Evolutionary conservation across 306 rosid genomes (phyloP), one percentile per base, ranked within the genome.

Genomic region (Trifolium fragiferum): DNA sequence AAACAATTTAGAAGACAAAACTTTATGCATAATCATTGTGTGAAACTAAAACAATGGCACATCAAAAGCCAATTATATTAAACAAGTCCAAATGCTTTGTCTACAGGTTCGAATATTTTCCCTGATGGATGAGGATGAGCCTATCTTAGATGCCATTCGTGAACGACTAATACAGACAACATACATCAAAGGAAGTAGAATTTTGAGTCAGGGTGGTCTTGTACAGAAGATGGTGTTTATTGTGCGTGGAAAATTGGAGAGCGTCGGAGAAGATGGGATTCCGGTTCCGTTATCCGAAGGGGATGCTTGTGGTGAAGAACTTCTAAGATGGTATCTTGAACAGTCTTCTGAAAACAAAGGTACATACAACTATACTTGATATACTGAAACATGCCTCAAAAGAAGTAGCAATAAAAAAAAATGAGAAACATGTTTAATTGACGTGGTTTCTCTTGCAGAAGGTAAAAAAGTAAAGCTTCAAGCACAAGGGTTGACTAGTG

Each of bases 301-400:
- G 30, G 97, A 93, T 78, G 93, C 85, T 16, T 93, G 97, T 37
- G 97, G 98, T 7, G 98, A 93, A 82, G 98, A 93, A 64, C 95
- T 90, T 77, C 90, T 93, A 51, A 79, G 65, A 64, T 37, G 50
- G 69, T 64, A 64, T 37, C 69, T 64, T 16, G 97, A 91, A 80
- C 90, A 88, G 80, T 89, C 90, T 80, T 88, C 96, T 3, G 85
- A 83, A 61, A 86, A 80, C 86, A 88, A 21, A 88, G 96, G 97
- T 92, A 85, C 25, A 23, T 92, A 85, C 25, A 23, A 3, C 51
- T 55, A 73, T 27, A 62, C 18, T 50, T 27, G 49, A 73, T 62
- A 63, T 18, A 67, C 19, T 16, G 27, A 49, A 53, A 53, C 30
- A 1, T 53, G 27, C 27, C 58, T 51, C 58, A 18, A 3, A 51